Percentiles rank a stretch among this genome's conserved stretches.
phyloP scores from a whole-genome alignment of 164 flowering plant genomes.

The Liriodendron chinense region DNA sequence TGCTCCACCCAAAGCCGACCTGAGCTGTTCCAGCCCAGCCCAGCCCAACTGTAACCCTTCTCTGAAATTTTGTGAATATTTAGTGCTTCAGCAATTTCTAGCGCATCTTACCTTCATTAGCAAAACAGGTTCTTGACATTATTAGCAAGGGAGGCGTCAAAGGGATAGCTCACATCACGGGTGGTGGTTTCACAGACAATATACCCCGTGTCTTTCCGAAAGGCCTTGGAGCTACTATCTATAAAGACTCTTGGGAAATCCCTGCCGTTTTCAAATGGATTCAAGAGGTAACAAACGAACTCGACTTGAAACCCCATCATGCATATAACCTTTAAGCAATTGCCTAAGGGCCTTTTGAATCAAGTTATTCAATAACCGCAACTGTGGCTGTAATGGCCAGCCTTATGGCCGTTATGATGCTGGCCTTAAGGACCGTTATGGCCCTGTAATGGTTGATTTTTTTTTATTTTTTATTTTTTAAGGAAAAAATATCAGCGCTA shows the following conservation, averaged over 20 bases:
- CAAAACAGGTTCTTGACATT: constrained; percentile 69
- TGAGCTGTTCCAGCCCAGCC: background rate
- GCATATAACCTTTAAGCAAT: background rate
- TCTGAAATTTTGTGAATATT: background rate
- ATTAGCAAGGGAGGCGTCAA: constrained; percentile 85
- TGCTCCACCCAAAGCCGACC: background rate
- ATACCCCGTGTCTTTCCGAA: constrained; percentile 88
- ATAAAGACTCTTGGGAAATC: constrained; percentile 64
- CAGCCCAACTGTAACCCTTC: background rate
- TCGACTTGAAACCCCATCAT: background rate
- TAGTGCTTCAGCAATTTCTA: background rate
- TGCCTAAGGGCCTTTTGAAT: background rate
- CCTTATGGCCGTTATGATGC: constrained; percentile 84
- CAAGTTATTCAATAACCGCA: too few species aligned
- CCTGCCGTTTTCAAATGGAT: constrained; percentile 91
- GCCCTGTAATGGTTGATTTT: too few species aligned
- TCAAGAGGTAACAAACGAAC: constrained; percentile 58
- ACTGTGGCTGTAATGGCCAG: too few species aligned
- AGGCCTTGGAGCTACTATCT: constrained; percentile 80
- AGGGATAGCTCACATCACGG: constrained; percentile 95
- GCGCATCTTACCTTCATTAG: background rate
- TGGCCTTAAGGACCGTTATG: constrained; percentile 29
- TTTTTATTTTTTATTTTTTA: too few species aligned
- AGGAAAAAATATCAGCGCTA: too few species aligned
- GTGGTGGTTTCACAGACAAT: constrained; percentile 96